phyloP scores from a whole-genome alignment of 2,329 filamentous ascomycete genomes.

The Cladorrhinum sp. region DNA sequence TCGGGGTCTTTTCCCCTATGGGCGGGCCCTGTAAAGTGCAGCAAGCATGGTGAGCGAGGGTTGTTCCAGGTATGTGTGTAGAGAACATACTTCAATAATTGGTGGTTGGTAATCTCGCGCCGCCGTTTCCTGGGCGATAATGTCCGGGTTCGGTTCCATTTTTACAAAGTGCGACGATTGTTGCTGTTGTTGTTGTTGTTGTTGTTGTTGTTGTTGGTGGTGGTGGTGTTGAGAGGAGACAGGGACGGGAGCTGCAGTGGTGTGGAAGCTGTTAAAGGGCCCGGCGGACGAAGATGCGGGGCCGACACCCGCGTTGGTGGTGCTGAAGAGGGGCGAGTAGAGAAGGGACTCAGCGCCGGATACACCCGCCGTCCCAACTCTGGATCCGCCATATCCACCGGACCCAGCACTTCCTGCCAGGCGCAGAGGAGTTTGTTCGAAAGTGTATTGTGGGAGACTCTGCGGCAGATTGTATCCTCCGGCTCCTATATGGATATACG shows the following conservation, averaged over 20 bases:
- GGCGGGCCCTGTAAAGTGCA: conserved; percentile 65
- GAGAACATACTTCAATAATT: conserved; percentile 48
- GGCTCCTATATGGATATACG: conserved; percentile 41
- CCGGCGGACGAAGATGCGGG: conserved; percentile 24
- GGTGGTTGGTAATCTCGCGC: conserved; percentile 58
- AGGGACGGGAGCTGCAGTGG: conserved; percentile 17
- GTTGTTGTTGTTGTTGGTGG: background rate
- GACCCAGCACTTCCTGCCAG: conserved; percentile 11
- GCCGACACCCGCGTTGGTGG: conserved; percentile 22
- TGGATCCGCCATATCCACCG: conserved; percentile 14
- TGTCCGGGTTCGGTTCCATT: conserved; percentile 41
- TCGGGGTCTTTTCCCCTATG: conserved; percentile 75
- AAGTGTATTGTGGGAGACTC: conserved; percentile 32
- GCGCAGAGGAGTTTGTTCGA: conserved; percentile 26
- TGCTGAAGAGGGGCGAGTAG: conserved; percentile 26
- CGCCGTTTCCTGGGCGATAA: conserved; percentile 58
- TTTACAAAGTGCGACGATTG: conserved; percentile 27
- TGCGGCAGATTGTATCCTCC: conserved; percentile 41
- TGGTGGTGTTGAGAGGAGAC: conserved; percentile 15
- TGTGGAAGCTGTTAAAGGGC: conserved; percentile 27
- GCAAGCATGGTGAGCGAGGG: conserved; percentile 18
- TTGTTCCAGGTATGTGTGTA: background rate
- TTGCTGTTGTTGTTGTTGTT: background rate
- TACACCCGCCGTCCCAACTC: conserved; percentile 17
- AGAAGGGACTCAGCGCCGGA: conserved; percentile 23